These are phyloP conservation scores for Capsicum baccatum DNA, from an alignment of 257 asterid species.

Conservation along the genomic window DNA sequence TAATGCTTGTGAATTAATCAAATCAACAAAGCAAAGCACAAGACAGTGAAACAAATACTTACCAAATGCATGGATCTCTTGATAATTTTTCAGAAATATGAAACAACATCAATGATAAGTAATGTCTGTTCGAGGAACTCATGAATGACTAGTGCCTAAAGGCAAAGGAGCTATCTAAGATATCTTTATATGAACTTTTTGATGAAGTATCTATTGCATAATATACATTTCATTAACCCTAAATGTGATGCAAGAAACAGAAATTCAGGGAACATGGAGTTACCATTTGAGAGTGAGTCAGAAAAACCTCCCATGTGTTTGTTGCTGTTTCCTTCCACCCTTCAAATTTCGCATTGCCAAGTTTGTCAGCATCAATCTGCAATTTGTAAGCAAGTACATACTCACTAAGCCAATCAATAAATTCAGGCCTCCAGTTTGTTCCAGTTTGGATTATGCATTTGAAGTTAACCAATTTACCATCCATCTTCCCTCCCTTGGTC, in stretches of 20 bases:
- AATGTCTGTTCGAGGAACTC: neutral
- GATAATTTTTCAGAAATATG: neutral
- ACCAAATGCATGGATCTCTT: neutral
- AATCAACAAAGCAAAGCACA: conserved; percentile 1
- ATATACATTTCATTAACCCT: neutral
- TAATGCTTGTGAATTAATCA: conserved; percentile 8
- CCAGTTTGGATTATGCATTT: conserved; percentile 59
- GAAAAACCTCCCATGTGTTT: conserved; percentile 62
- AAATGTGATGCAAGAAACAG: no score
- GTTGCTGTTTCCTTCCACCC: conserved; percentile 62
- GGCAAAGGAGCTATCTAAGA: neutral
- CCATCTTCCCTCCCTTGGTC: conserved; percentile 45
- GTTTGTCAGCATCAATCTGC: conserved; percentile 60
- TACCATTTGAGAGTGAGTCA: conserved; percentile 95
- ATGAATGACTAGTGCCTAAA: neutral
- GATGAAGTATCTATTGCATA: neutral
- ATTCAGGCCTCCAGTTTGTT: conserved; percentile 79
- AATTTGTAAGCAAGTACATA: conserved; percentile 68
- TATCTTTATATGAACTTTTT: neutral
- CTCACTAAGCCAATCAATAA: conserved; percentile 81
- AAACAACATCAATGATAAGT: neutral
- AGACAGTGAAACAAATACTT: neutral
- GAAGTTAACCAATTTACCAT: conserved; percentile 62
- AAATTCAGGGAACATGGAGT: conserved; percentile 29
- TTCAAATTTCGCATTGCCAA: conserved; percentile 60